Evolutionary conservation across 257 asterid species (phyloP).

Genomic region (Solanum microdontum): DNA sequence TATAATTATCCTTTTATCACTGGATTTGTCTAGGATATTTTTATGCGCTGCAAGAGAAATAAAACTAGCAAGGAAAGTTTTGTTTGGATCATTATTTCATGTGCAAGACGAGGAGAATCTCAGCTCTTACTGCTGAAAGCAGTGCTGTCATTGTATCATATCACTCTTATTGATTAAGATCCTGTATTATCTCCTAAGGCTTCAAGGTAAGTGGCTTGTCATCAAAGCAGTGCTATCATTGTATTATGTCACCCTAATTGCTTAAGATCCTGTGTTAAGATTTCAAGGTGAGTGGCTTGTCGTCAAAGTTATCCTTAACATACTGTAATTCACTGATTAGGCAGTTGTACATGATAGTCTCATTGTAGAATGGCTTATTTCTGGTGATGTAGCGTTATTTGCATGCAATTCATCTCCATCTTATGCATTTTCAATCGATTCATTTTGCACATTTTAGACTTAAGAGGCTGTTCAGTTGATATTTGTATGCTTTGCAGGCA

Average conservation of each 20-base stretch:
- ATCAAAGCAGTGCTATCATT: neutral
- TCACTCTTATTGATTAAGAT: neutral
- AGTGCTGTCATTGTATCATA: neutral
- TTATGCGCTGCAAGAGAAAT: neutral
- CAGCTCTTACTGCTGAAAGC: neutral
- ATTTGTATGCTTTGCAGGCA: conserved; percentile 35
- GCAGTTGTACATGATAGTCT: neutral
- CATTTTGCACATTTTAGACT: neutral
- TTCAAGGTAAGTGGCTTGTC: neutral
- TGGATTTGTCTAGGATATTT: neutral
- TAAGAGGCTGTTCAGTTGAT: neutral
- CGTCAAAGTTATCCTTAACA: neutral
- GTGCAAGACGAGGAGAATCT: neutral
- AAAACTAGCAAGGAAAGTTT: neutral
- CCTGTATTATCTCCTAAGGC: neutral
- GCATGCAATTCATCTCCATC: neutral
- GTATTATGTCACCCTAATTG: neutral
- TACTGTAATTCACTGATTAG: neutral
- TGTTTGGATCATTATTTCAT: neutral
- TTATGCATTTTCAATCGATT: neutral
- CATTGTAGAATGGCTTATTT: neutral
- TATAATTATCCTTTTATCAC: neutral
- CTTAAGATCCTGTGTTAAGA: neutral
- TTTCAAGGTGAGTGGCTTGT: neutral
- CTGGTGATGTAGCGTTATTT: neutral